A percentile compares a stretch with the other conserved stretches of the same genome.
Conservation (phyloP, 371 early-diverging fungal genomes). For the Actinomortierella ambigua region DNA sequence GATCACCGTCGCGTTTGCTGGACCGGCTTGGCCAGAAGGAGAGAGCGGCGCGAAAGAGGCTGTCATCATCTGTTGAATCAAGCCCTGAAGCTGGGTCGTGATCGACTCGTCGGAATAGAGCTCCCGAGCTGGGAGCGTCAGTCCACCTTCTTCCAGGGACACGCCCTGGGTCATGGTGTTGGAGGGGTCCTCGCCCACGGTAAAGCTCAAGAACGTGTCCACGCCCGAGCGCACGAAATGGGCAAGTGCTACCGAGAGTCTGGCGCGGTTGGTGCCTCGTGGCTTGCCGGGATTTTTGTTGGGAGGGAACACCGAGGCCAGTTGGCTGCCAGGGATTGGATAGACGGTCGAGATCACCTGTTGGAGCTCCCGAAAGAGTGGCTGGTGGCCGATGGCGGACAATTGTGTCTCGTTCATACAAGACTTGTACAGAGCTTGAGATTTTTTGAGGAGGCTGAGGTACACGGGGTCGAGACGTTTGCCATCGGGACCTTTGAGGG, state of each 20-base stretch:
- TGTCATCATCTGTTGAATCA: too few species aligned
- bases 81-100: too few species aligned
- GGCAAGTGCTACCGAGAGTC: constrained; percentile 17
- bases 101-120: too few species aligned
- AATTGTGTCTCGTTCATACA: constrained; percentile 64
- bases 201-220: constrained; percentile 2
- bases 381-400: constrained; percentile 50
- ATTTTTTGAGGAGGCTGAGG: constrained; percentile 57
- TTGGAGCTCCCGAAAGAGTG: constrained; percentile 50
- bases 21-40: too few species aligned
- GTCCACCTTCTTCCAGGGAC: too few species aligned
- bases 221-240: constrained; percentile 27
- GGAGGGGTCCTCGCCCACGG: too few species aligned
- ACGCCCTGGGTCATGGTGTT: too few species aligned
- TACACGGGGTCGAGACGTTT: constrained; percentile 20
- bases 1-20: too few species aligned
- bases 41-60: too few species aligned
- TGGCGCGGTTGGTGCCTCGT: not conserved
- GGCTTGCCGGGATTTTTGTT: not conserved
- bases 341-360: constrained; percentile 30
- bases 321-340: constrained; percentile 16
- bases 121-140: too few species aligned
- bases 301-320: not conserved
- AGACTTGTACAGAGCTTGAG: constrained; percentile 51
- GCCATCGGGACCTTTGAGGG: too few species aligned